Evolutionary conservation across 805 yeast genomes (phyloP).

Genomic region (Saccharomycopsis fermentans): DNA sequence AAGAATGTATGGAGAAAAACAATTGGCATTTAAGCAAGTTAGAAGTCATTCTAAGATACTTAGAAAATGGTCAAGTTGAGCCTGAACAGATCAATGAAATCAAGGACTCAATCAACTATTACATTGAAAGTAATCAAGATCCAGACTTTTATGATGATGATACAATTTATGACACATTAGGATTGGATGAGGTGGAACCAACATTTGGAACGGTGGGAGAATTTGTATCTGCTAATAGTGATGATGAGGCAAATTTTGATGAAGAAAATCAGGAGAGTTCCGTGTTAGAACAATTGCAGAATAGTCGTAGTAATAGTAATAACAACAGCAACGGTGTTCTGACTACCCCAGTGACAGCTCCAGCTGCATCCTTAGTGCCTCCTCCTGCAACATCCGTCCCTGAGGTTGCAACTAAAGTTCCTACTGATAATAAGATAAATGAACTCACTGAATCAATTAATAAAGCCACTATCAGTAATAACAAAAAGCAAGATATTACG

Average conservation of each 20-base stretch:
- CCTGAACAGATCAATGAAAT: slow-evolving; percentile 72
- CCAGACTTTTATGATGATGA: slow-evolving; percentile 92
- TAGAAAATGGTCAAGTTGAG: slow-evolving; percentile 74
- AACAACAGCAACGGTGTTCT: not conserved
- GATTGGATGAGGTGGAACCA: slow-evolving; percentile 38
- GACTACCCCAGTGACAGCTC: not conserved
- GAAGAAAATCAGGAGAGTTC: not conserved
- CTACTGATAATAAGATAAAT: not conserved
- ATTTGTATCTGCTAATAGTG: slow-evolving; percentile 11
- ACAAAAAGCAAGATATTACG: not conserved
- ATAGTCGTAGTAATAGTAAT: not conserved
- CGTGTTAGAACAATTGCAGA: not conserved
- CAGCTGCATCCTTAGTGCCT: not conserved
- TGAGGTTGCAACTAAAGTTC: slow-evolving; percentile 20
- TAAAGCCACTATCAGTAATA: not conserved
- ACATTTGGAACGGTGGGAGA: slow-evolving; percentile 18
- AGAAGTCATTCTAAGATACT: slow-evolving; percentile 64
- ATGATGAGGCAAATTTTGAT: slow-evolving; percentile 3
- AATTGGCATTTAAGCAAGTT: slow-evolving; percentile 68
- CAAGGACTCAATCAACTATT: slow-evolving; percentile 84
- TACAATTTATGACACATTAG: slow-evolving; percentile 81
- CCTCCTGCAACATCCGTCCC: slow-evolving; percentile 13
- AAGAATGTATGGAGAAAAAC: slow-evolving; percentile 48
- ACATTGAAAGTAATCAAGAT: slow-evolving; percentile 89
- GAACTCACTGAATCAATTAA: not conserved